phyloP scores from a whole-genome alignment of 208 protist species.

The Wallacemonas sp. region DNA sequence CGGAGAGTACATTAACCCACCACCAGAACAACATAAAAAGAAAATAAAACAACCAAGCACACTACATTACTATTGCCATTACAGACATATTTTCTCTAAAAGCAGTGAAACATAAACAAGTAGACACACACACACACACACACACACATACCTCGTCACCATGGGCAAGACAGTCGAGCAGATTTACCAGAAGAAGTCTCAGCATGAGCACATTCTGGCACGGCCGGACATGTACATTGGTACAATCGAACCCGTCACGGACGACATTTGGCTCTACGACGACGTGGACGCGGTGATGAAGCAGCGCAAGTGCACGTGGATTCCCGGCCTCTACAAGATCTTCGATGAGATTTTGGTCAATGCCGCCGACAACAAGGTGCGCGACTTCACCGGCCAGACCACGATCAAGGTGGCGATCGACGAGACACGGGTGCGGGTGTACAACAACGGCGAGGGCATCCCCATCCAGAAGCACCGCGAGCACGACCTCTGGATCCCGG shows the following conservation, averaged over 20 bases:
- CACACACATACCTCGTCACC: constrained; percentile 26
- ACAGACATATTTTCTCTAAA: too few relatives aligned
- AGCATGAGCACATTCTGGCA: constrained; percentile 98
- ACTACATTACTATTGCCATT: too few relatives aligned
- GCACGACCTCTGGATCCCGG: constrained; percentile 98
- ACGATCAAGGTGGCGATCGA: constrained; percentile 97
- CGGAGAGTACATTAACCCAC: too few relatives aligned
- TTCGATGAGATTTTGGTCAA: constrained; percentile 99
- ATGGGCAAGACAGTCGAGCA: constrained; percentile 92
- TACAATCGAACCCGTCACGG: constrained; percentile 86
- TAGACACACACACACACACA: constrained; percentile 30
- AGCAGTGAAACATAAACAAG: constrained; percentile 31
- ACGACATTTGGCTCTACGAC: constrained; percentile 97
- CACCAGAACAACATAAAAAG: too few relatives aligned
- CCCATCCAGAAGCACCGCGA: constrained; percentile 96
- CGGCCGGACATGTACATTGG: constrained; percentile 99
- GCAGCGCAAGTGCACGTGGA: constrained; percentile 94
- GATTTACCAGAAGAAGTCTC: constrained; percentile 97
- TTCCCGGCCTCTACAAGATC: constrained; percentile 99
- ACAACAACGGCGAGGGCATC: constrained; percentile 99
- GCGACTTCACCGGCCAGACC: constrained; percentile 91
- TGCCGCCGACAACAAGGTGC: constrained; percentile 99
- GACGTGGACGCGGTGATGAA: constrained; percentile 92
- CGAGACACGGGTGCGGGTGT: constrained; percentile 95
- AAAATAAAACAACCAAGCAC: too few relatives aligned